Percentiles rank a stretch among this genome's conserved stretches.
Evolutionary conservation across 2,329 filamentous ascomycete species (phyloP).

Genomic region (Tolypocladium tropicale): DNA sequence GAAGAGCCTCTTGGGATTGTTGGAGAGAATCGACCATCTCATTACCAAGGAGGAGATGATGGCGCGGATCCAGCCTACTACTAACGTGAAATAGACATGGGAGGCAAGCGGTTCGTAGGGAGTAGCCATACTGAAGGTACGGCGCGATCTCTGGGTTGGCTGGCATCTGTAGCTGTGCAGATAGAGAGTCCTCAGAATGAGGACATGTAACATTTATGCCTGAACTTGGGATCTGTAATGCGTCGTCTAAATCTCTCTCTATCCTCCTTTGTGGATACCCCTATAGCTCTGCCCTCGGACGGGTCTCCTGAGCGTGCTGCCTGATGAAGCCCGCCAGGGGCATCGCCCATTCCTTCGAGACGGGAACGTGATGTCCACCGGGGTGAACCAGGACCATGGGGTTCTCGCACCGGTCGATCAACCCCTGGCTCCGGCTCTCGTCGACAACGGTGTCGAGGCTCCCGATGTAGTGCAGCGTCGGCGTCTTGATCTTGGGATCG

Average conservation of each 20-base stretch:
- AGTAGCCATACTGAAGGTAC: not conserved
- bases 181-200: conserved; percentile 20
- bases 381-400: conserved; percentile 58
- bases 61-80: conserved; percentile 80
- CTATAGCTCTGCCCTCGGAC: conserved; percentile 15
- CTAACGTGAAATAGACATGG: conserved; percentile 24
- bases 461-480: conserved; percentile 72
- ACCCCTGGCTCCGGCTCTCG: conserved; percentile 55
- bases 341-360: conserved; percentile 70
- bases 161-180: conserved; percentile 21
- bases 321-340: conserved; percentile 63
- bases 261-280: not conserved
- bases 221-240: conserved; percentile 12
- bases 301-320: conserved; percentile 21
- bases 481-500: conserved; percentile 64
- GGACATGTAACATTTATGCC: conserved; percentile 18
- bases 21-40: conserved; percentile 91
- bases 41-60: conserved; percentile 99
- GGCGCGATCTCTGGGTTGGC: not conserved
- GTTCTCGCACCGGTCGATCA: conserved; percentile 55
- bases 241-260: not conserved
- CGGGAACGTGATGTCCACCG: conserved; percentile 83
- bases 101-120: conserved; percentile 8
- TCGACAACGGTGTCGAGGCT: conserved; percentile 82
- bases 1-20: conserved; percentile 76